phyloP scores from a whole-genome alignment of 495 filamentous ascomycete species.

The Niebla homalea region DNA sequence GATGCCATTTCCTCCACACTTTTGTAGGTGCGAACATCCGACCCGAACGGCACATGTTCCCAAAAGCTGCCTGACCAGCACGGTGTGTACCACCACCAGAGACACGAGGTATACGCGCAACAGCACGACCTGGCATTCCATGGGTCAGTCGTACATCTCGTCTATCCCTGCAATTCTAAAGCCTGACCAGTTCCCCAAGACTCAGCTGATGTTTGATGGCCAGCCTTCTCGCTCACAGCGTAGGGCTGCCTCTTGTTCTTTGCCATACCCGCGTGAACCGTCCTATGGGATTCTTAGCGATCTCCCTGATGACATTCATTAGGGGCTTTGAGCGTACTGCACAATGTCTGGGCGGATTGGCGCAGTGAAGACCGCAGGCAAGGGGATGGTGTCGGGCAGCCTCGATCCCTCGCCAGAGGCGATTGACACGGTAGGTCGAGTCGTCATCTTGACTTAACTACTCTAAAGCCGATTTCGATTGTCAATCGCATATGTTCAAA shows the following conservation, averaged over 20 bases:
- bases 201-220: conserved; percentile 98
- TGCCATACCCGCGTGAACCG: conserved; percentile 95
- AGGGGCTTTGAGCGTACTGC: conserved; percentile 45
- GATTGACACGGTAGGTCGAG: conserved; percentile 89
- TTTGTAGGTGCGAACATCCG: conserved; percentile 99
- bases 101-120: conserved; percentile 99
- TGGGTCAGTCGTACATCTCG: background rate
- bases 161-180: background rate
- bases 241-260: conserved; percentile 99
- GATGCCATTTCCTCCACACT: conserved; percentile 99
- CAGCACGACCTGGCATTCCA: conserved; percentile 69
- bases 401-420: conserved; percentile 82
- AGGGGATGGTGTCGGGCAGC: conserved; percentile 71
- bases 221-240: conserved; percentile 99
- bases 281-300: conserved; percentile 36
- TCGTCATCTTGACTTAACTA: conserved; percentile 53
- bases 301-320: background rate
- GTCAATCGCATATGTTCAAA: too few species aligned
- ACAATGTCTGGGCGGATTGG: conserved; percentile 99
- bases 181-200: conserved; percentile 98
- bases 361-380: conserved; percentile 86
- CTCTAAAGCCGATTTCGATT: too few species aligned
- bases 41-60: conserved; percentile 99
- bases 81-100: conserved; percentile 99
- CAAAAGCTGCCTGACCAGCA: conserved; percentile 98